Percentiles rank a stretch among this genome's conserved stretches.
phyloP scores from a whole-genome alignment of 495 filamentous ascomycete species.

The Neurospora sp. region DNA sequence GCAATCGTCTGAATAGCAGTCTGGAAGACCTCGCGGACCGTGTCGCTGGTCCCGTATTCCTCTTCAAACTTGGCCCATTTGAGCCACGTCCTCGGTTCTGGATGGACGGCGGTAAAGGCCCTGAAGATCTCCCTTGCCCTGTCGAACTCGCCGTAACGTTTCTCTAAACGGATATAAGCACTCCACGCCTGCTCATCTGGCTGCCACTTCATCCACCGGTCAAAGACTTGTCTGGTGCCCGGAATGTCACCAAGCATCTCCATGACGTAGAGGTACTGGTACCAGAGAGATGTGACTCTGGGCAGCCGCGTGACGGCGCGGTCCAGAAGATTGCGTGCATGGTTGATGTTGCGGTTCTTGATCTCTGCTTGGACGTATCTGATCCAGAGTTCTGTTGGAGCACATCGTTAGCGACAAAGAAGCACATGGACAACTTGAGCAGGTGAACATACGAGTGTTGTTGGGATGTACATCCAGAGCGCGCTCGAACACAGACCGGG shows the following conservation, averaged over 20 bases:
- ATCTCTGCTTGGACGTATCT: slow-evolving; percentile 95
- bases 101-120: slow-evolving; percentile 85
- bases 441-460: slow-evolving; percentile 56
- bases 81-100: slow-evolving; percentile 94
- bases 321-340: slow-evolving; percentile 89
- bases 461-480: slow-evolving; percentile 87
- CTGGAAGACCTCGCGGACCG: slow-evolving; percentile 89
- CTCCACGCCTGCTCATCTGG: slow-evolving; percentile 93
- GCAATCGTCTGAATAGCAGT: slow-evolving; percentile 82
- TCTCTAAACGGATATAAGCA: slow-evolving; percentile 94
- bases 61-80: slow-evolving; percentile 98
- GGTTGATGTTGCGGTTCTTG: slow-evolving; percentile 93
- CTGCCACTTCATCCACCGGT: slow-evolving; percentile 98
- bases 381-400: slow-evolving; percentile 41
- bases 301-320: slow-evolving; percentile 90
- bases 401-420: background rate
- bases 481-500: slow-evolving; percentile 91
- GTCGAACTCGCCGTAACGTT: slow-evolving; percentile 83
- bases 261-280: slow-evolving; percentile 98
- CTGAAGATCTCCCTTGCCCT: slow-evolving; percentile 78
- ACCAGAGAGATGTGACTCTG: slow-evolving; percentile 91
- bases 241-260: slow-evolving; percentile 91
- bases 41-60: slow-evolving; percentile 80
- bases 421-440: background rate
- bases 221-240: slow-evolving; percentile 89